Evolutionary conservation across 345 rosid species (phyloP), one percentile per base, ranked within the genome.

Genomic region (Ceriops tagal): DNA sequence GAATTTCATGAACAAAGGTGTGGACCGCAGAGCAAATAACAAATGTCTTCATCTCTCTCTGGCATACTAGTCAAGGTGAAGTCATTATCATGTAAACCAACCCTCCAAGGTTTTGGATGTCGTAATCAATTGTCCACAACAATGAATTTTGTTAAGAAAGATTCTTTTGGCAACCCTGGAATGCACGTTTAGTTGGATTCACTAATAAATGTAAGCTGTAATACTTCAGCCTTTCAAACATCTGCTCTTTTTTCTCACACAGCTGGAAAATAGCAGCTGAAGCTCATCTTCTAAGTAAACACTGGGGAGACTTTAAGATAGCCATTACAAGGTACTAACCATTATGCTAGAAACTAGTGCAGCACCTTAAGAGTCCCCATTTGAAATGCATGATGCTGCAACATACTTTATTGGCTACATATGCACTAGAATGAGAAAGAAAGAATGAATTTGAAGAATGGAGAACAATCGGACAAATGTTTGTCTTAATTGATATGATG

Each of bases 401-500:
- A 58, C 64, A 21, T 65, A 53, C 62, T 39, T 61, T 61, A 68
- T 28, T 11, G 61, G 53, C 51, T 49, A 66, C 51, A 37, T 61
- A 53, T 31, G 60, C 20, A 49, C 47, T 57, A 24, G 8, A 62
- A 26, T 9, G 8, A 26, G 15, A 27, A 8, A 53, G 32, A 51
- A 24, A 43, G 32, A 51, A 24, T 19, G 57, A 52, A 32, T 58
- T 52, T 39, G 24, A 68, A 53, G 5, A 34, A 61, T 49, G 77
- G 52, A 46, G 19, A 37, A 21, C n/a, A 4, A n/a, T 13, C 15
- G 49, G 5, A 13, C 18, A 13, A 34, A 46, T 16, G 26, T 27
- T 53, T 69, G 49, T 5, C 67, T 57, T 49, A 30, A 61, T 74
- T 49, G 39, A 43, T 55, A 74, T 52, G 56, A 67, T 78, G 71